A percentile compares a stretch with the other conserved stretches of the same genome.
These are phyloP conservation scores for Xylaria venustula DNA, from an alignment of 495 filamentous ascomycete genomes.

Conservation along the genomic window DNA sequence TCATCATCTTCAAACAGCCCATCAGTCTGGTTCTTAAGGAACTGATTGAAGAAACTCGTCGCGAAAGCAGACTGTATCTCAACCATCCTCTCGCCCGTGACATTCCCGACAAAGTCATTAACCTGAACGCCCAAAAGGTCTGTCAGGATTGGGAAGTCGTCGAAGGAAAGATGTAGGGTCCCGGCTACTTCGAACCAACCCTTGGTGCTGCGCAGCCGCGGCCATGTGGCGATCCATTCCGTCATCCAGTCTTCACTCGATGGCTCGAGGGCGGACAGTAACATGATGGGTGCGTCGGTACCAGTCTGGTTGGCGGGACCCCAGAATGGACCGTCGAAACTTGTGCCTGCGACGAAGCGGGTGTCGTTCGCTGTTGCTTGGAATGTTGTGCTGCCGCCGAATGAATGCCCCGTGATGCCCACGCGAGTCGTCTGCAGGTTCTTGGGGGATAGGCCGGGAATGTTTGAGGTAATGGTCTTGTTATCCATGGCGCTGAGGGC, in stretches of 20 bases:
- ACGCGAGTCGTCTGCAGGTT: constrained; percentile 26
- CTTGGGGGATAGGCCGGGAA: constrained; percentile 11
- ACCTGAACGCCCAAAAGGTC: neutral
- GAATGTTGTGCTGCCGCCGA: constrained; percentile 50
- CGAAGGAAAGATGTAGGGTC: neutral
- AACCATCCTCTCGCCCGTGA: neutral
- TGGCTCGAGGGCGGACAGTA: neutral
- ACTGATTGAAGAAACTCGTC: constrained; percentile 6
- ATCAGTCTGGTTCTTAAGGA: constrained; percentile 1
- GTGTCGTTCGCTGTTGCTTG: constrained; percentile 35
- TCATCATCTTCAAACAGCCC: neutral
- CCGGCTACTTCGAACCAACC: neutral
- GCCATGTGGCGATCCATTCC: neutral
- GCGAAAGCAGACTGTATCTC: neutral
- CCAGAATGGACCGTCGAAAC: constrained; percentile 47
- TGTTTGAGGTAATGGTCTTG: constrained; percentile 12
- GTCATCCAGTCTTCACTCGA: neutral
- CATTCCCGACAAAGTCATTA: neutral
- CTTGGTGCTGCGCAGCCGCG: neutral
- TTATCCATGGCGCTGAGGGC: constrained; percentile 34
- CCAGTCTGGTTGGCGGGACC: constrained; percentile 12
- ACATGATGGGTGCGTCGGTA: neutral
- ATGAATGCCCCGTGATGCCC: constrained; percentile 49
- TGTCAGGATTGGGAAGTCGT: neutral
- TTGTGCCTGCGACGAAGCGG: constrained; percentile 43